phyloP scores from a whole-genome alignment of 305 asterid genomes.

The Solanum hybrid region DNA sequence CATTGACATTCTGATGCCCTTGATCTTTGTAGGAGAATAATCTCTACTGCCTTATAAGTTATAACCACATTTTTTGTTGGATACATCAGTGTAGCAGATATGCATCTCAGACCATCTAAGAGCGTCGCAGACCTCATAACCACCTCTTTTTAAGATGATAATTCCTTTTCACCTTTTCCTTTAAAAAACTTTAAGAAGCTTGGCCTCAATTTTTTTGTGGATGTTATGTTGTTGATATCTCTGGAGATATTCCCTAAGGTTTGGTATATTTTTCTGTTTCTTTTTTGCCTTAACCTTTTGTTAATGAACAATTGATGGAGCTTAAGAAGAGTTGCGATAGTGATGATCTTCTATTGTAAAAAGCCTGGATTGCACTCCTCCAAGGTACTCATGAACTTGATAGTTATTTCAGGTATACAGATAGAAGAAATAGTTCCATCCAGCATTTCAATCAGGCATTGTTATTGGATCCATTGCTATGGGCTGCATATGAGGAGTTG shows the following conservation, averaged over 20 bases:
- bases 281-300: not conserved
- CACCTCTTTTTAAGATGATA: not conserved
- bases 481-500: constrained; percentile 97
- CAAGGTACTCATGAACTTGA: not conserved
- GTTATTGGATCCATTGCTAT: constrained; percentile 80
- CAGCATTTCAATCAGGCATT: constrained; percentile 92
- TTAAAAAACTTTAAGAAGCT: not conserved
- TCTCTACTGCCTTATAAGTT: not conserved
- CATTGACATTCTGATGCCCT: not conserved
- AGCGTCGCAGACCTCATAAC: not conserved
- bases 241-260: not conserved
- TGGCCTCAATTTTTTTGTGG: not conserved
- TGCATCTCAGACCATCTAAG: not conserved
- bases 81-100: not conserved
- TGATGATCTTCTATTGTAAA: not conserved
- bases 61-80: not conserved
- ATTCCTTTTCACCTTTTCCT: not conserved
- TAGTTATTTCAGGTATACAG: constrained; percentile 70
- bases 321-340: not conserved
- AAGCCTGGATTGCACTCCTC: not conserved
- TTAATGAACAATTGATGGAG: not conserved
- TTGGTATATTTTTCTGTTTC: not conserved
- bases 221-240: not conserved
- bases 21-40: not conserved
- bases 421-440: constrained; percentile 76